phyloP scores from a whole-genome alignment of 2,329 filamentous ascomycete species.

The Cytospora paraplurivora region DNA sequence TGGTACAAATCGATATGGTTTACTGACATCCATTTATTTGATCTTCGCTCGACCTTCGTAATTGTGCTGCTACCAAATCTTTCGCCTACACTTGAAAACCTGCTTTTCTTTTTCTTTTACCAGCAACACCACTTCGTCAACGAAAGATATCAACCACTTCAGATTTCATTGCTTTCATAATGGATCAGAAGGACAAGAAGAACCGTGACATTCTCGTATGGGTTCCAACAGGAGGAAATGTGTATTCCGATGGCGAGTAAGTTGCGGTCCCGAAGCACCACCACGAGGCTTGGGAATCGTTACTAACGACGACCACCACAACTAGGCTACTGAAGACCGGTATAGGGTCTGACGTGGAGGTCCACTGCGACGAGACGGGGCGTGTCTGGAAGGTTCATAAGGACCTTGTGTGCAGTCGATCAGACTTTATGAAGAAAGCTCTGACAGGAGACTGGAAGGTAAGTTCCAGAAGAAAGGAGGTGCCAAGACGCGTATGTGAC shows the following conservation, averaged over 20 bases:
- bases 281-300: neutral
- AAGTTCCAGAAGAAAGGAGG: no score
- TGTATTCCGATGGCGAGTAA: neutral
- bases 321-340: neutral
- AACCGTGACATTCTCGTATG: neutral
- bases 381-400: neutral
- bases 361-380: neutral
- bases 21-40: no score
- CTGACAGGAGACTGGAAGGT: neutral
- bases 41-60: no score
- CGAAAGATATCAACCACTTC: no score
- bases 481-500: no score
- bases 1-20: no score
- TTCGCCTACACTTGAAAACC: no score
- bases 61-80: no score
- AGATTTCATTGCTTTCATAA: neutral
- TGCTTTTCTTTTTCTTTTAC: no score
- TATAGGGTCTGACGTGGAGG: neutral
- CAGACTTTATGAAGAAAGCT: neutral
- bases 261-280: neutral
- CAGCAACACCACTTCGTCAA: no score
- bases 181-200: neutral
- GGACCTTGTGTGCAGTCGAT: neutral
- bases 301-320: neutral
- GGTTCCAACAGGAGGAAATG: rapidly evolving